These are phyloP conservation scores for Heliosperma pusillum DNA, from an alignment of 148 eudicot species.

Conservation along the genomic window DNA sequence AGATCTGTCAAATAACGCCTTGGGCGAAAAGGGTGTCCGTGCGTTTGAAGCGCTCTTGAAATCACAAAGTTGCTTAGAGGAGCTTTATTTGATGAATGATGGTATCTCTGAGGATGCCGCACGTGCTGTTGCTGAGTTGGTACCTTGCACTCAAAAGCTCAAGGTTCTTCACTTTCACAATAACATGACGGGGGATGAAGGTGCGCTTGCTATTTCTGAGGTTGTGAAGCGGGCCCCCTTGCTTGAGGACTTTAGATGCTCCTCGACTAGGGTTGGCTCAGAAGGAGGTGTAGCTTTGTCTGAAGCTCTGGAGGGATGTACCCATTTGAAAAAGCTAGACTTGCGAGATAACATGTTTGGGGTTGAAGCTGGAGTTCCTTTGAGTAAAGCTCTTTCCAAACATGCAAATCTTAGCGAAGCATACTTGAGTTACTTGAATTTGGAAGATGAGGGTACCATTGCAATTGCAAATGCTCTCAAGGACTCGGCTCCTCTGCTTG, in stretches of 20 bases:
- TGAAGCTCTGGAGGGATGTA: slow-evolving; percentile 48
- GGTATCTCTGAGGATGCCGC: slow-evolving; percentile 84
- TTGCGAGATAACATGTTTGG: slow-evolving; percentile 80
- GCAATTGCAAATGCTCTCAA: slow-evolving; percentile 48
- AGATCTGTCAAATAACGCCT: slow-evolving; percentile 65
- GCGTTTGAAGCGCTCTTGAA: slow-evolving; percentile 59
- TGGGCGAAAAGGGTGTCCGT: slow-evolving; percentile 79
- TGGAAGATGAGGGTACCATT: slow-evolving; percentile 58
- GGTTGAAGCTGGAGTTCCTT: slow-evolving; percentile 55
- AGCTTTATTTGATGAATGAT: slow-evolving; percentile 67
- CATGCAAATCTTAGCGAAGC: slow-evolving; percentile 44
- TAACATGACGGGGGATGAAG: slow-evolving; percentile 78
- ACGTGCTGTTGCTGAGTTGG: slow-evolving; percentile 48
- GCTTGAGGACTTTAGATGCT: slow-evolving; percentile 63
- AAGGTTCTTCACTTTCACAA: slow-evolving; percentile 63
- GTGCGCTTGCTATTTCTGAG: slow-evolving; percentile 61
- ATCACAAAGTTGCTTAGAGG: slow-evolving; percentile 63
- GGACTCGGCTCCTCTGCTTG: slow-evolving; percentile 50
- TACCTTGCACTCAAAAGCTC: slow-evolving; percentile 59
- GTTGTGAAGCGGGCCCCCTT: slow-evolving; percentile 47
- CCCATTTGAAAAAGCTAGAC: slow-evolving; percentile 48
- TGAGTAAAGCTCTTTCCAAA: slow-evolving; percentile 40
- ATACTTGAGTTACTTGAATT: slow-evolving; percentile 60
- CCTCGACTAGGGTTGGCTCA: slow-evolving; percentile 63
- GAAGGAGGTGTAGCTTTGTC: slow-evolving; percentile 61